Evolutionary conservation across 768 basidiomycete species (phyloP).

Genomic region (Boletus sp.): DNA sequence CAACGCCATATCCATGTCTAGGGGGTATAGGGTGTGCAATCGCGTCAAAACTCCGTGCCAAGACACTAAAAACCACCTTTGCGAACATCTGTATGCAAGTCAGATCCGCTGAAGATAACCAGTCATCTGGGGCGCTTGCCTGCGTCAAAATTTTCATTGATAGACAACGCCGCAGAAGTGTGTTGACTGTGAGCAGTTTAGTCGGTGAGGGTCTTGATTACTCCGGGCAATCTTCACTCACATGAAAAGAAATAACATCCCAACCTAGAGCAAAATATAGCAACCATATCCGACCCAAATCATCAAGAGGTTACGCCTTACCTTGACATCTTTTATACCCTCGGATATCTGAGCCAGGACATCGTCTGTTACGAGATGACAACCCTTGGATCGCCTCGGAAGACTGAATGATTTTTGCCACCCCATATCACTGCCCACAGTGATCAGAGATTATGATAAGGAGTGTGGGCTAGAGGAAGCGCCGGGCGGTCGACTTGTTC

Average conservation of each 20-base stretch:
- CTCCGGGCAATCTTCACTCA: conserved; percentile 32
- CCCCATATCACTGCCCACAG: conserved; percentile 50
- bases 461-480: background rate
- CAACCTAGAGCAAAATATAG: conserved; percentile 46
- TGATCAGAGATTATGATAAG: background rate
- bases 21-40: conserved; percentile 32
- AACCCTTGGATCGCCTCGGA: conserved; percentile 53
- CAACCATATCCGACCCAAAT: background rate
- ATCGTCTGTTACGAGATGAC: conserved; percentile 82
- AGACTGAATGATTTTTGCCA: conserved; percentile 88
- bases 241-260: conserved; percentile 90
- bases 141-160: conserved; percentile 89
- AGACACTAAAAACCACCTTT: conserved; percentile 33
- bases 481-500: background rate
- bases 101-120: background rate
- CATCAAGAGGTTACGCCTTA: conserved; percentile 19
- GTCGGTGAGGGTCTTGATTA: conserved; percentile 1
- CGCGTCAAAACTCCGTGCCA: conserved; percentile 12
- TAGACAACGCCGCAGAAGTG: conserved; percentile 72
- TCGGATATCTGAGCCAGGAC: conserved; percentile 62
- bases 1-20: conserved; percentile 94
- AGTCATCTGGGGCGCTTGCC: conserved; percentile 41
- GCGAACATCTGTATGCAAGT: conserved; percentile 38
- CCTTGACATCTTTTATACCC: conserved; percentile 67
- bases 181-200: conserved; percentile 53